Percentiles rank a stretch among this genome's conserved stretches.
phyloP scores from a whole-genome alignment of 2,329 filamentous ascomycete genomes.

The Gremmenia infestans region DNA sequence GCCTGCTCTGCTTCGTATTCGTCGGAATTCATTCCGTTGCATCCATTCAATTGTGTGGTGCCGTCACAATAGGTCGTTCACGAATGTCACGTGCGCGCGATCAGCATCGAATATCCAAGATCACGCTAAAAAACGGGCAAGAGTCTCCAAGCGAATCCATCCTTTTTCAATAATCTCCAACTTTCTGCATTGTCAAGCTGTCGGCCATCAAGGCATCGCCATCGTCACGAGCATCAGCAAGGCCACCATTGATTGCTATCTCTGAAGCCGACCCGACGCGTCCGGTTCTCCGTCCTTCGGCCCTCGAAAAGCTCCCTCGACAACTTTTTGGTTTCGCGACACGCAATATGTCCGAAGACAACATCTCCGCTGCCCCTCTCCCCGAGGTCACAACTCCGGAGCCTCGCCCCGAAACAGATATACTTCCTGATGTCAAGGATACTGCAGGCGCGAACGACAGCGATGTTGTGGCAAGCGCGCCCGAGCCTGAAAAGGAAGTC shows the following conservation, averaged over 20 bases:
- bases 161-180: conserved; percentile 14
- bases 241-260: conserved; percentile 10
- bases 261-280: conserved; percentile 18
- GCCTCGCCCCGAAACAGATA: conserved; percentile 7
- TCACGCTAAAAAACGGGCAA: background rate
- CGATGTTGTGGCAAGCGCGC: conserved; percentile 15
- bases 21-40: background rate
- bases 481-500: conserved; percentile 19
- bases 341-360: conserved; percentile 1
- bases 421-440: conserved; percentile 13
- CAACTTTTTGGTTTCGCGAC: background rate
- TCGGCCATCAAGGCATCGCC: conserved; percentile 19
- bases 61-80: too few relatives aligned
- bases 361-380: conserved; percentile 6
- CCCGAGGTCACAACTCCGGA: conserved; percentile 15
- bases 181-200: conserved; percentile 3
- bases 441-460: conserved; percentile 15
- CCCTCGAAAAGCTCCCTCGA: background rate
- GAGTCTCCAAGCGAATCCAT: conserved; percentile 5
- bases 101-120: background rate
- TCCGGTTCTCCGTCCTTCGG: conserved; percentile 3
- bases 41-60: background rate
- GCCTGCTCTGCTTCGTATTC: background rate
- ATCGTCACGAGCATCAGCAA: conserved; percentile 11
- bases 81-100: background rate